phyloP scores from a whole-genome alignment of 1,284 basidiomycete genomes.

The Trametes versicolor region DNA sequence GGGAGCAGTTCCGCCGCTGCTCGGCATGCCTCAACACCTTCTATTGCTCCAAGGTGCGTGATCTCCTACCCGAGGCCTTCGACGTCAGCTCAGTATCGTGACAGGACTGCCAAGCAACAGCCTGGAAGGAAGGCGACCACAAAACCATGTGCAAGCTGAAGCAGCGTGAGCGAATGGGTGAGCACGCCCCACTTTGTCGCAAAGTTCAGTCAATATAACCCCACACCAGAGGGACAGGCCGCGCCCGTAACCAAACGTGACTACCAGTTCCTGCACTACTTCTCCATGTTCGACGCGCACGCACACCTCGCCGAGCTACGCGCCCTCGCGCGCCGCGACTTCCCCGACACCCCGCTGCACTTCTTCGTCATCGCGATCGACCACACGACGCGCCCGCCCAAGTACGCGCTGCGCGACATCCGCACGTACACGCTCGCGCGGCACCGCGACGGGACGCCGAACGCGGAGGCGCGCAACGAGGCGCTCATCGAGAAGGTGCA shows the following conservation, averaged over 20 bases:
- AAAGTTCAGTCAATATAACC: not conserved
- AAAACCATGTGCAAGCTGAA: slow-evolving; percentile 51
- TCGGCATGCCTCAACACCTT: slow-evolving; percentile 47
- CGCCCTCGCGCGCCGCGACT: slow-evolving; percentile 39
- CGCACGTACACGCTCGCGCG: slow-evolving; percentile 37
- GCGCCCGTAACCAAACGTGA: slow-evolving; percentile 47
- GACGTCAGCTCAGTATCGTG: not conserved
- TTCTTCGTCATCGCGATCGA: slow-evolving; percentile 47
- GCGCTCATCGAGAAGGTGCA: slow-evolving; percentile 48
- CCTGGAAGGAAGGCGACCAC: slow-evolving; percentile 52
- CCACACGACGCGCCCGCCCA: slow-evolving; percentile 44
- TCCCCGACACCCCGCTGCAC: slow-evolving; percentile 37
- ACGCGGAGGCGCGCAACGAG: slow-evolving; percentile 47
- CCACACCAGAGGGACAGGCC: slow-evolving; percentile 45
- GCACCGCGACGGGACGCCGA: slow-evolving; percentile 33
- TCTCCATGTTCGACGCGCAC: slow-evolving; percentile 46
- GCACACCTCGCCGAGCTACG: slow-evolving; percentile 42
- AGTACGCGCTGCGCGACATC: slow-evolving; percentile 42
- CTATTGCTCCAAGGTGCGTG: slow-evolving; percentile 48
- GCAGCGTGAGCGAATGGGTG: slow-evolving; percentile 48
- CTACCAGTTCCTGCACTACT: slow-evolving; percentile 47
- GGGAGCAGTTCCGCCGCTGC: slow-evolving; percentile 49
- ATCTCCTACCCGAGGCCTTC: not conserved
- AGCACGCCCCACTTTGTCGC: slow-evolving; percentile 8
- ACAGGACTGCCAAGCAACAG: slow-evolving; percentile 46